Base-by-base conservation (phyloP, 73 alveolate species). In the Uronychia setigera region DNA sequence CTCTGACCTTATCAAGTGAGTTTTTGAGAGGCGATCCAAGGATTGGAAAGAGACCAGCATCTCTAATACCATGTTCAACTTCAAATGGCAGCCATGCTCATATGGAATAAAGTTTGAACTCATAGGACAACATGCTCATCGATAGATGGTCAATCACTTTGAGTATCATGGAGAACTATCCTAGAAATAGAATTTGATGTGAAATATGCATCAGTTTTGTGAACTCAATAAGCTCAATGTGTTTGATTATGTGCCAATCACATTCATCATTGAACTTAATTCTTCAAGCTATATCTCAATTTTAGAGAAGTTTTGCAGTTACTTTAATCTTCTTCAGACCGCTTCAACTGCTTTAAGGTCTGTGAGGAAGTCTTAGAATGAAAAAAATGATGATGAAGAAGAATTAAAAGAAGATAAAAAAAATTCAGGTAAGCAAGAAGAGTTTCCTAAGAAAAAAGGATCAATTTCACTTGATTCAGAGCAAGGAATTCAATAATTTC, bases 191-290 rank as follows among this genome's bases (percentile, higher is more conserved):
- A 1, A 28, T 46, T 32, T 80, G 30, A 29, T 46, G 14, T 14
- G 31, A 57, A 80, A 80, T 80, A 46, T 80, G 59, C 35, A 58
- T 0, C 58, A 31, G 30, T 80, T 46, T 79, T 29, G 79, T 25
- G 79, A 58, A 14, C 35, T 30, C 46, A 91, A 91, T 77, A 91
- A 78, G 80, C 60, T 76, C 57, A 90, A 92, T 95, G 96, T 95
- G 75, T 97, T 93, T 87, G 97, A 95, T n/a, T 87, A 86, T 59
- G 89, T 82, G 29, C 99, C 99, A 0, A 79, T 97, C 11, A 95
- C 98, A 26, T 92, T 95, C 30, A 14, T 33, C 27, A 25, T 80
- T 0, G 60, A 80, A 9, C 57, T 76, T 5, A 14, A 80, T 28
- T 80, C 86, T 13, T 80, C 58, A 26, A n/a, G 30, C 31, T 29